A percentile compares a stretch with the other conserved stretches of the same genome.
Evolutionary conservation across 371 early-diverging fungal genomes (phyloP).

Genomic region (Globomyces sp.): DNA sequence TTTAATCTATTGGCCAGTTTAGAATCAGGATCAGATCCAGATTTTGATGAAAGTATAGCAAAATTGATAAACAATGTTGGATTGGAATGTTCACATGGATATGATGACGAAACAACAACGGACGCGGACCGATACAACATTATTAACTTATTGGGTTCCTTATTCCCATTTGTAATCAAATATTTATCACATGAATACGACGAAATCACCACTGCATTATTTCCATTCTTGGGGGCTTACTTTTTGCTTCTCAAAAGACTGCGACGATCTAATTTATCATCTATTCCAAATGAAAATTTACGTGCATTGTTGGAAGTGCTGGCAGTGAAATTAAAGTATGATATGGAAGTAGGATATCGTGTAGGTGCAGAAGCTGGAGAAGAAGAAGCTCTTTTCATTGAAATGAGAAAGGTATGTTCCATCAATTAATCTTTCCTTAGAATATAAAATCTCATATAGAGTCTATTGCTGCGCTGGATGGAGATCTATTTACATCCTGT

Average conservation of each 20-base stretch:
- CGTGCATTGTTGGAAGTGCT: slow-evolving; percentile 67
- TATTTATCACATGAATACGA: slow-evolving; percentile 79
- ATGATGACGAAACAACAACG: slow-evolving; percentile 49
- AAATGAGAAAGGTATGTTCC: slow-evolving; percentile 68
- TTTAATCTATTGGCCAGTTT: slow-evolving; percentile 54
- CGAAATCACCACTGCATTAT: slow-evolving; percentile 74
- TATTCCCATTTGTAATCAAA: slow-evolving; percentile 67
- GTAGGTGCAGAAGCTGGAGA: slow-evolving; percentile 76
- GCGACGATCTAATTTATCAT: slow-evolving; percentile 18
- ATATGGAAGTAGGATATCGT: slow-evolving; percentile 71
- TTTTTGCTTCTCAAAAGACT: slow-evolving; percentile 29
- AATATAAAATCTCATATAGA: slow-evolving; percentile 1
- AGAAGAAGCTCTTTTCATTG: slow-evolving; percentile 72
- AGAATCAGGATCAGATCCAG: slow-evolving; percentile 30
- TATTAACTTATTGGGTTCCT: slow-evolving; percentile 32
- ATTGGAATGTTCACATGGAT: slow-evolving; percentile 76
- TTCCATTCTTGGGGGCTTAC: slow-evolving; percentile 43
- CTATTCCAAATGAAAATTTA: slow-evolving; percentile 26
- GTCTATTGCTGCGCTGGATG: slow-evolving; percentile 11
- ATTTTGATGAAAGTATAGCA: slow-evolving; percentile 80
- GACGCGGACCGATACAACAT: slow-evolving; percentile 15
- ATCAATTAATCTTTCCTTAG: not conserved
- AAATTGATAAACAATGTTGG: slow-evolving; percentile 80
- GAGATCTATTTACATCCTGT: slow-evolving; percentile 19
- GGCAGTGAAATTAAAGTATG: slow-evolving; percentile 85